These are phyloP conservation scores for Straminergon stramineum DNA, from an alignment of 225 moss, liverwort and hornwort species.

Conservation along the genomic window DNA sequence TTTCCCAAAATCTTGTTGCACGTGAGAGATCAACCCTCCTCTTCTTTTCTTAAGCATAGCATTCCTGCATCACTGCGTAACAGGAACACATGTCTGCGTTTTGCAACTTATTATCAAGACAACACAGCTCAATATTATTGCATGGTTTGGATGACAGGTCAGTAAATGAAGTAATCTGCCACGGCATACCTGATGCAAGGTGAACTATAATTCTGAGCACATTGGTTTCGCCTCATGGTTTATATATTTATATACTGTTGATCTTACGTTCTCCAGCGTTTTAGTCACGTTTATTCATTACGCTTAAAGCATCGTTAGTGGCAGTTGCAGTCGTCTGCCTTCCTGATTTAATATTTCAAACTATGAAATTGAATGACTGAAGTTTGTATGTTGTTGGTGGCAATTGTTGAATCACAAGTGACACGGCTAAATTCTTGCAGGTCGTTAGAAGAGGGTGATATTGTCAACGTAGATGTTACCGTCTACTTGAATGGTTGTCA, in stretches of 20 bases:
- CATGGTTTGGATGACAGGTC: conserved; percentile 53
- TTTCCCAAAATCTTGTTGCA: conserved; percentile 98
- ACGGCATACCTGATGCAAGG: conserved; percentile 98
- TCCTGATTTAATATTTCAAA: not conserved
- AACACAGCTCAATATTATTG: not conserved
- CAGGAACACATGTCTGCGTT: not conserved
- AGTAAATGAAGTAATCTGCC: conserved; percentile 92
- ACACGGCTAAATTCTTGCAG: conserved; percentile 20
- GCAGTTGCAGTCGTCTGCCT: not conserved
- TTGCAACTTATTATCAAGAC: not conserved
- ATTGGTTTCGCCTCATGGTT: not conserved
- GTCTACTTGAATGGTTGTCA: conserved; percentile 83
- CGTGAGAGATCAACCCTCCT: conserved; percentile 43
- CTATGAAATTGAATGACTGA: not conserved
- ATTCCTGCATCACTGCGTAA: not conserved
- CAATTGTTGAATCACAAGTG: not conserved
- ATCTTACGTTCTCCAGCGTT: not conserved
- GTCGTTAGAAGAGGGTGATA: conserved; percentile 81
- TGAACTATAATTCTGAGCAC: conserved; percentile 3
- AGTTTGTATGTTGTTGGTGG: not conserved
- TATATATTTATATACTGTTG: not conserved
- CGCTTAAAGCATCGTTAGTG: not conserved
- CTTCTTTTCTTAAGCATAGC: not conserved
- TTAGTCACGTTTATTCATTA: not conserved
- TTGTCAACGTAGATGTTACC: conserved; percentile 80